These are phyloP conservation scores for Penicillium psychrosexuale DNA, from an alignment of 2,329 filamentous ascomycete species.

Conservation along the genomic window DNA sequence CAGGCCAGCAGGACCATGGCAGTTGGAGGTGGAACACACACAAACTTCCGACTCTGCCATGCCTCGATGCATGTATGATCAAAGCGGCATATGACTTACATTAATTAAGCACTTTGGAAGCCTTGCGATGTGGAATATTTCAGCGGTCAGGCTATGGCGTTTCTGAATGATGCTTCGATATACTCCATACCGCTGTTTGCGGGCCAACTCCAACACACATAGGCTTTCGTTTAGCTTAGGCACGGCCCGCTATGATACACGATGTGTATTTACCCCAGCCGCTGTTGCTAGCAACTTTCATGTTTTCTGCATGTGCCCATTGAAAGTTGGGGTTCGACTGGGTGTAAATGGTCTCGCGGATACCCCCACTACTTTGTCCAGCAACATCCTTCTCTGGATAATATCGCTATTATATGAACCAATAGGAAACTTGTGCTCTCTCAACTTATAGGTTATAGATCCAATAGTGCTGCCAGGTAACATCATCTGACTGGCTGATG, in stretches of 20 bases:
- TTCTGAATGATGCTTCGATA: neutral
- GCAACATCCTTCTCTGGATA: conserved; percentile 21
- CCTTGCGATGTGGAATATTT: neutral
- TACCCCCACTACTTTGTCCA: conserved; percentile 2
- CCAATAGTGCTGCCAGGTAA: conserved; percentile 16
- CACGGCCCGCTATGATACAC: neutral
- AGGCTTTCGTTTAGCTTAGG: neutral
- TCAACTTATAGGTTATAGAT: neutral
- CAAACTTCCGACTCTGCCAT: conserved; percentile 7
- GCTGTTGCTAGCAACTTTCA: neutral
- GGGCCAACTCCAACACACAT: neutral
- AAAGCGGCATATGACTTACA: conserved; percentile 5
- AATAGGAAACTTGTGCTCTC: conserved; percentile 6
- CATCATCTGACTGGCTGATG: conserved; percentile 10
- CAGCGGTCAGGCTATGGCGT: conserved; percentile 3
- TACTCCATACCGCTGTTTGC: conserved; percentile 9
- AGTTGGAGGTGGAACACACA: conserved; percentile 4
- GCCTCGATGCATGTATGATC: conserved; percentile 7
- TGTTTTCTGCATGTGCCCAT: conserved; percentile 8
- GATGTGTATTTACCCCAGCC: conserved; percentile 1
- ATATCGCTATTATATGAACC: conserved; percentile 1
- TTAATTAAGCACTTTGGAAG: neutral
- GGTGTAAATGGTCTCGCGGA: neutral
- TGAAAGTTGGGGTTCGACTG: neutral
- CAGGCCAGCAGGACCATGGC: neutral